Conservation (phyloP, 2,329 filamentous ascomycete species). For the Chrysosporium keratinophilum region DNA sequence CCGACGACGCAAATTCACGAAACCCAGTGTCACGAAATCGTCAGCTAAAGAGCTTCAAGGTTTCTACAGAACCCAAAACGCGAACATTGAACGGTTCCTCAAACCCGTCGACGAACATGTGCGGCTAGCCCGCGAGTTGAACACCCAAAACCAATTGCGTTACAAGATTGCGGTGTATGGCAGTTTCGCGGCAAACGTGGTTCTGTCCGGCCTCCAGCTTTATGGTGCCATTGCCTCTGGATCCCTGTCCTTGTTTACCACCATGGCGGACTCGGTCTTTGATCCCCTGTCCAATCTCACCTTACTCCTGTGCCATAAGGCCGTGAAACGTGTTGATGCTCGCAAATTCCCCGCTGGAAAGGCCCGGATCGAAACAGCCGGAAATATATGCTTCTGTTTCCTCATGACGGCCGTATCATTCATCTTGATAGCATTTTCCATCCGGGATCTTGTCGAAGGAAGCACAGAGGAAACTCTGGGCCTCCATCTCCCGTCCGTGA, state of each 20-base stretch:
- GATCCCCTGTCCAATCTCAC: constrained; percentile 84
- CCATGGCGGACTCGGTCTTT: constrained; percentile 91
- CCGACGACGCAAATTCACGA: constrained; percentile 52
- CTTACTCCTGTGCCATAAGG: constrained; percentile 75
- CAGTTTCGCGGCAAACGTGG: constrained; percentile 66
- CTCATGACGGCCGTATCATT: constrained; percentile 88
- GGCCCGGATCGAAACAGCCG: constrained; percentile 85
- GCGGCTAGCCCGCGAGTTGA: constrained; percentile 67
- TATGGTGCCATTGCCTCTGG: constrained; percentile 79
- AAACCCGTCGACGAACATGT: constrained; percentile 90
- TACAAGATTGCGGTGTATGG: constrained; percentile 53
- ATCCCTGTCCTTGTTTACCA: constrained; percentile 93
- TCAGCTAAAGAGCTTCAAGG: constrained; percentile 50
- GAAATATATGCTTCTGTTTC: constrained; percentile 94
- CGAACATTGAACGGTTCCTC: constrained; percentile 80
- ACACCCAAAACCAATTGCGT: constrained; percentile 65
- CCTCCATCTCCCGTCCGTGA: constrained; percentile 73
- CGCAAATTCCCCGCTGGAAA: constrained; percentile 84
- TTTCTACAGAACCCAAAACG: constrained; percentile 88
- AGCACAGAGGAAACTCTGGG: constrained; percentile 44
- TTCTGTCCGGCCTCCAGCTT: constrained; percentile 69
- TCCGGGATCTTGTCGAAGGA: constrained; percentile 53
- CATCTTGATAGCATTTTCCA: constrained; percentile 83
- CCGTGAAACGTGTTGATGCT: constrained; percentile 76
- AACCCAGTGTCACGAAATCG: constrained; percentile 22